Base-by-base conservation (phyloP, 768 basidiomycete genomes). In the Mycena capillaripes region DNA sequence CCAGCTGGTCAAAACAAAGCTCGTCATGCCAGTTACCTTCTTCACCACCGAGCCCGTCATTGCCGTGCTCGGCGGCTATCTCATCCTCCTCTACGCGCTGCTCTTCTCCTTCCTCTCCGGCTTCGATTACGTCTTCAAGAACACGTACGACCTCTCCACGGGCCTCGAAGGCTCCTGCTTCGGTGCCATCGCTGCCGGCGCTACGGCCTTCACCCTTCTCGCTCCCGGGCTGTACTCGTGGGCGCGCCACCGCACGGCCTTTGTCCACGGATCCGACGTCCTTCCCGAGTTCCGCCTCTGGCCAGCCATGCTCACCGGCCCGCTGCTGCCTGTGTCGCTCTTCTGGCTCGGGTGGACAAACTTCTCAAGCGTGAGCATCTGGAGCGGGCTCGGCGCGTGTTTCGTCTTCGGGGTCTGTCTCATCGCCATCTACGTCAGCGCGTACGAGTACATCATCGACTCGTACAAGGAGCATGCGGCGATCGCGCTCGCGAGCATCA, bases 401-500 rank as follows among this genome's bases (percentile, higher is more conserved):
- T 48, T n/a, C 46, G 23, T 48, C 46, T 48, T 48, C 9, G 23
- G 46, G 19, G 46, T 48, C 46, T 48, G 46, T 48, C 46, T 48
- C 46, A 48, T 48, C 46, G 46, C 46, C n/a, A 48, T 48, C 46
- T 25, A 48, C 4, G 46, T 48, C 46, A 48, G 46, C 46, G n/a
- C 46, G 8, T 48, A 48, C 23, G 46, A 48, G 46, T 48, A 25
- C 46, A 48, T 48, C 46, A 48, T 48, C 46, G 46, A 48, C 46
- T 48, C 46, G 46, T 48, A 48, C 46, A 48, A n/a, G 46, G 46
- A 48, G n/a, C 46, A 48, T 23, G 46, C 53, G 9, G 53, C 53
- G 56, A 57, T 57, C 21, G 56, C 56, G 34, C 56, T 57, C 2
- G 56, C 56, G 56, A 57, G 56, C 56, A 57, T 57, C 32, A 57